These are phyloP conservation scores for Neofusicoccum parvum DNA, from an alignment of 2,329 filamentous ascomycete genomes.

Conservation along the genomic window DNA sequence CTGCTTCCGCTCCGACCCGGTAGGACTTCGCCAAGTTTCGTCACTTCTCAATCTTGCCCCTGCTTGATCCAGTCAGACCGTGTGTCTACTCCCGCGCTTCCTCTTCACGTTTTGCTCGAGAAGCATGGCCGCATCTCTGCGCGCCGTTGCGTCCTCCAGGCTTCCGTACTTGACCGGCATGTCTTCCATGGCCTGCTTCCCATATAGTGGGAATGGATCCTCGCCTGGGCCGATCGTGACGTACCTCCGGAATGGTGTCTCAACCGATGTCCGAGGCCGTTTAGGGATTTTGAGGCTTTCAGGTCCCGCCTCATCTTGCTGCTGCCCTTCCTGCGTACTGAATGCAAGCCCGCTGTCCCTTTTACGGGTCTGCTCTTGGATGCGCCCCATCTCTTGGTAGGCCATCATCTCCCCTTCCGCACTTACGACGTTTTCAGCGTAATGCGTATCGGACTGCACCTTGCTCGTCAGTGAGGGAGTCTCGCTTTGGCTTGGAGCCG, in stretches of 20 bases:
- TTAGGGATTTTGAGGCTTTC: background rate
- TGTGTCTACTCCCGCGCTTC: background rate
- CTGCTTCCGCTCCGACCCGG: too few species aligned
- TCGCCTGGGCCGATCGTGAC: constrained; percentile 15
- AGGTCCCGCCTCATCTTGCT: background rate
- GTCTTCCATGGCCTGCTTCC: constrained; percentile 15
- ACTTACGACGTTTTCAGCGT: constrained; percentile 14
- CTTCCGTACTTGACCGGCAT: constrained; percentile 12
- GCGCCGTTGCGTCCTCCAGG: background rate
- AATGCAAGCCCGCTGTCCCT: constrained; percentile 13
- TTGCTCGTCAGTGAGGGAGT: background rate
- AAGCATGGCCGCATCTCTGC: constrained; percentile 10
- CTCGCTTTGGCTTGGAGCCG: background rate
- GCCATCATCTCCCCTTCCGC: constrained; percentile 11
- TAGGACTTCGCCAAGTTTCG: background rate
- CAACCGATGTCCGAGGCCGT: background rate
- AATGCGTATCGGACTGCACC: constrained; percentile 10
- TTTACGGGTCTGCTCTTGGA: background rate
- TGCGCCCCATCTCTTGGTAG: constrained; percentile 12
- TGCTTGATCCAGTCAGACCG: background rate
- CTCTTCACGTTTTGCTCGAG: constrained; percentile 3
- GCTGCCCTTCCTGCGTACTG: background rate
- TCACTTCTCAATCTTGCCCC: background rate
- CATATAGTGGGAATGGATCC: constrained; percentile 16
- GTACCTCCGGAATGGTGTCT: constrained; percentile 19